Conservation (phyloP, 148 eudicot genomes). For the Pouteria glomerata region DNA sequence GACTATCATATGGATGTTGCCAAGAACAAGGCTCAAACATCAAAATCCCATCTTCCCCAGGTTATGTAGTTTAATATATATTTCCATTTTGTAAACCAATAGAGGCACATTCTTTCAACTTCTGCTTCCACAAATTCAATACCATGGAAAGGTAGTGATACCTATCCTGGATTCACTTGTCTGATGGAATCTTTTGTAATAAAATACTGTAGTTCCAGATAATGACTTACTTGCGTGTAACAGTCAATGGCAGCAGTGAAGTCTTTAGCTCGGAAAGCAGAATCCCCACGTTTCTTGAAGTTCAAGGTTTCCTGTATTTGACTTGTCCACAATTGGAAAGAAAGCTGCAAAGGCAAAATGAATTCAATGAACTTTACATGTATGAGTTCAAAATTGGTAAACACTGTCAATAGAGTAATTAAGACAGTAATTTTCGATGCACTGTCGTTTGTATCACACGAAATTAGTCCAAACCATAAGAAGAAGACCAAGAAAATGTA, state of each 20-base stretch:
- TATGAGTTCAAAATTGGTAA: neutral
- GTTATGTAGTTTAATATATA: neutral
- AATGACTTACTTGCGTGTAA: constrained; percentile 58
- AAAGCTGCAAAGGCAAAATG: constrained; percentile 41
- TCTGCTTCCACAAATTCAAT: neutral
- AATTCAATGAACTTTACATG: neutral
- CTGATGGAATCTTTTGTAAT: neutral
- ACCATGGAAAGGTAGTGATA: neutral
- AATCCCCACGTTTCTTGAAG: constrained; percentile 64
- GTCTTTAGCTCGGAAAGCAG: constrained; percentile 64
- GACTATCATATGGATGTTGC: no score
- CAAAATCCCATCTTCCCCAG: neutral
- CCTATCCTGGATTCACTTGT: neutral
- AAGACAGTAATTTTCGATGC: neutral
- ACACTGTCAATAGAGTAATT: neutral
- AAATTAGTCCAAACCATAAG: no score
- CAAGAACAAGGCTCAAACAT: neutral
- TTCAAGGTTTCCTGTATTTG: constrained; percentile 73
- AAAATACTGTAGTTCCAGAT: neutral
- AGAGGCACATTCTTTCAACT: neutral
- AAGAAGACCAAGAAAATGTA: no score
- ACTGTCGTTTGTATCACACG: neutral
- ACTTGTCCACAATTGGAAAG: constrained; percentile 70
- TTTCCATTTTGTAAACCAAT: neutral
- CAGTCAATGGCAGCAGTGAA: constrained; percentile 48